A percentile compares a stretch with the other conserved stretches of the same genome.
Evolutionary conservation across 192 early-diverging fungal genomes (phyloP).

Genomic region (Coemansia sp.): DNA sequence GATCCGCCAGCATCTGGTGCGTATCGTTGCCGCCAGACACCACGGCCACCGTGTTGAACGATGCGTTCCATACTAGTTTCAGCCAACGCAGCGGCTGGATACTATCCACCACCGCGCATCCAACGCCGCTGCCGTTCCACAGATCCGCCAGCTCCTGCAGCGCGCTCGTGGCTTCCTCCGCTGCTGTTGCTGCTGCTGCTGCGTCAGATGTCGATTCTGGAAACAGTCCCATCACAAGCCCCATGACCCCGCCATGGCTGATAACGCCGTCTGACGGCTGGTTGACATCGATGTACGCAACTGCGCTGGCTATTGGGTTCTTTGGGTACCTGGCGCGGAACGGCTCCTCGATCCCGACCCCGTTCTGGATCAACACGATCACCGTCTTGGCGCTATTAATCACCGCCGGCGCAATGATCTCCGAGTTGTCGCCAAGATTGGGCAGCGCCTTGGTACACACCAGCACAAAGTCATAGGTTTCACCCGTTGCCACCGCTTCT

Average conservation of each 20-base stretch:
- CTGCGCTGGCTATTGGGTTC: slow-evolving; percentile 61
- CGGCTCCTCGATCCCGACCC: slow-evolving; percentile 66
- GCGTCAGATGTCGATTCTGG: slow-evolving; percentile 20
- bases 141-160: slow-evolving; percentile 41
- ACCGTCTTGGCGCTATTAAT: slow-evolving; percentile 35
- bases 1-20: slow-evolving; percentile 56
- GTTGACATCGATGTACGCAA: slow-evolving; percentile 65
- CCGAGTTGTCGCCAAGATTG: slow-evolving; percentile 58
- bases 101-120: slow-evolving; percentile 49
- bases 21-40: slow-evolving; percentile 60
- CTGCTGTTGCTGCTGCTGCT: slow-evolving; percentile 18
- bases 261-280: slow-evolving; percentile 60
- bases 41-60: slow-evolving; percentile 69
- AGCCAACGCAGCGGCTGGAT: slow-evolving; percentile 67
- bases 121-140: slow-evolving; percentile 49
- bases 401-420: slow-evolving; percentile 61
- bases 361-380: slow-evolving; percentile 74
- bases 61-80: slow-evolving; percentile 75
- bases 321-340: slow-evolving; percentile 60
- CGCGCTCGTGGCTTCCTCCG: slow-evolving; percentile 5
- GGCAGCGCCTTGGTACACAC: slow-evolving; percentile 72
- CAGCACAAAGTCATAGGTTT: slow-evolving; percentile 60
- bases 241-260: slow-evolving; percentile 49
- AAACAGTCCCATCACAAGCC: slow-evolving; percentile 45
- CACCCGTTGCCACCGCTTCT: slow-evolving; percentile 52